Evolutionary conservation across 192 early-diverging fungal species (phyloP).

Genomic region (Haplosporangium gracile): DNA sequence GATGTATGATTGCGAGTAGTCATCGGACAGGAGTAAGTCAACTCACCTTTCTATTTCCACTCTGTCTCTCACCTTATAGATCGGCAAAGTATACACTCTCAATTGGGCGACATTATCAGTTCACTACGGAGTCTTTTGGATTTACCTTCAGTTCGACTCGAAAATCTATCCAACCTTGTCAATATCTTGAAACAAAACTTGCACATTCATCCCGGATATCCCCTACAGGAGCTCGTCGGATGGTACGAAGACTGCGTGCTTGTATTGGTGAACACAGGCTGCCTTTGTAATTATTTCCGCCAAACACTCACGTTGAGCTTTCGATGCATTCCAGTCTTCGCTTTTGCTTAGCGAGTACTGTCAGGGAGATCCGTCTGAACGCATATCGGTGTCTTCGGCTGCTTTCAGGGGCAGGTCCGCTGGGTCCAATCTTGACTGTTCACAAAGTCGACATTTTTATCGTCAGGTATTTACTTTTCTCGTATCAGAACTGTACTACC

Average conservation of each 20-base stretch:
- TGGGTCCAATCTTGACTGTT: slow-evolving; percentile 61
- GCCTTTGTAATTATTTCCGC: not conserved
- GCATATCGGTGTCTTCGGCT: slow-evolving; percentile 75
- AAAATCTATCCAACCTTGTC: slow-evolving; percentile 38
- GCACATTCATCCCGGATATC: slow-evolving; percentile 45
- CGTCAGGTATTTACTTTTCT: slow-evolving; percentile 63
- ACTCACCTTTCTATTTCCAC: not conserved
- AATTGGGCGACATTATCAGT: slow-evolving; percentile 32
- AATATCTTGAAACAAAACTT: slow-evolving; percentile 52
- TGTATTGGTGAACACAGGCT: not conserved
- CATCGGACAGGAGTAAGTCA: not conserved
- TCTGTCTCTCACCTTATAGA: slow-evolving; percentile 13
- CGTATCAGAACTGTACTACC: not conserved
- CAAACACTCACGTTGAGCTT: too few relatives aligned
- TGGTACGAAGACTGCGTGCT: slow-evolving; percentile 8
- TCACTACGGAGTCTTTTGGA: slow-evolving; percentile 38
- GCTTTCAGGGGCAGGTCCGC: slow-evolving; percentile 58
- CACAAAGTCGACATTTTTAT: slow-evolving; percentile 81
- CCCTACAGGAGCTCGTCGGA: slow-evolving; percentile 42
- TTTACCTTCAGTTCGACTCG: slow-evolving; percentile 39
- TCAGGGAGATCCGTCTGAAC: slow-evolving; percentile 71
- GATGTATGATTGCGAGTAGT: not conserved
- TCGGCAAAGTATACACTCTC: slow-evolving; percentile 49
- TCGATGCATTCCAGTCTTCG: slow-evolving; percentile 54
- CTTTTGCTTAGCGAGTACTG: slow-evolving; percentile 61